Conservation (phyloP, 768 basidiomycete genomes). For the Lentinula aciculospora region DNA sequence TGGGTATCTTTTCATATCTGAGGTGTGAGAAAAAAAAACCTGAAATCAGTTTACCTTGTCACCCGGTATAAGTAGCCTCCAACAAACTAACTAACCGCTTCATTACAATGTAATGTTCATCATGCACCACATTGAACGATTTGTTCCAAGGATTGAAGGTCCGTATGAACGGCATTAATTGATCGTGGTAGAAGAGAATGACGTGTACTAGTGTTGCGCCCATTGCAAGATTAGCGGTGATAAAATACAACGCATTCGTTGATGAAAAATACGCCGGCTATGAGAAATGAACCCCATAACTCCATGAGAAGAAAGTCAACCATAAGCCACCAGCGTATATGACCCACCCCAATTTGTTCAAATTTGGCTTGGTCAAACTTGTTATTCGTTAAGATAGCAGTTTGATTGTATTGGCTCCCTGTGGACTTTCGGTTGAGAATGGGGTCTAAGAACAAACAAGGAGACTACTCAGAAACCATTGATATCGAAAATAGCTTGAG, state of each 20-base stretch:
- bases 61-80: too few relatives aligned
- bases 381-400: slow-evolving; percentile 20
- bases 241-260: slow-evolving; percentile 19
- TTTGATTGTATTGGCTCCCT: slow-evolving; percentile 22
- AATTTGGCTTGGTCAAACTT: slow-evolving; percentile 17
- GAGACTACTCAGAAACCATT: not conserved
- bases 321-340: not conserved
- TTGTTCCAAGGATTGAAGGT: slow-evolving; percentile 28
- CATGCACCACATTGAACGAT: slow-evolving; percentile 19
- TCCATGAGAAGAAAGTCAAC: not conserved
- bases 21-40: too few relatives aligned
- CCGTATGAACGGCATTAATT: slow-evolving; percentile 27
- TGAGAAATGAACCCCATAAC: not conserved
- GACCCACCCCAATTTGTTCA: slow-evolving; percentile 11
- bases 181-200: slow-evolving; percentile 28
- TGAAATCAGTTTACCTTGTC: not conserved
- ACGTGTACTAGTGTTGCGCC: slow-evolving; percentile 18
- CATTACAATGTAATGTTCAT: slow-evolving; percentile 18
- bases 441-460: not conserved
- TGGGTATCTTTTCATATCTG: slow-evolving; percentile 14
- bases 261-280: slow-evolving; percentile 30
- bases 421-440: slow-evolving; percentile 10
- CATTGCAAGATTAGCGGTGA: slow-evolving; percentile 15
- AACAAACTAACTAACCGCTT: not conserved
- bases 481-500: slow-evolving; percentile 8